Conservation (phyloP, 805 yeast species). For the Starmerella floris region DNA sequence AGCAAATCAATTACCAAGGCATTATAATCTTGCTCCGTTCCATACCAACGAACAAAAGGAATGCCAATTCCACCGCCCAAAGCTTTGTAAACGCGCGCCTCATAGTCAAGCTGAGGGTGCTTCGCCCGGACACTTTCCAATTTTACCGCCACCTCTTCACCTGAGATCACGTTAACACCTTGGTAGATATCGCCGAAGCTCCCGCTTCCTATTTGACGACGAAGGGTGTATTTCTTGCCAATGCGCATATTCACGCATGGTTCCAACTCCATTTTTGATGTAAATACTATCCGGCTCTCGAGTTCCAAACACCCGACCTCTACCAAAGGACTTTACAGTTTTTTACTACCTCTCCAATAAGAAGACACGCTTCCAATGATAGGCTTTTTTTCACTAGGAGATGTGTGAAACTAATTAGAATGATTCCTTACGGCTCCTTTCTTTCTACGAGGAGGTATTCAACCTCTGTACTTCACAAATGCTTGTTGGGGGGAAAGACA, state of each 20-base stretch:
- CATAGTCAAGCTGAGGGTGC: conserved; percentile 95
- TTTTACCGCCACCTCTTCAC: conserved; percentile 96
- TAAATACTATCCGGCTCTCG: no score
- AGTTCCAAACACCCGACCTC: no score
- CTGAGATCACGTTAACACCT: conserved; percentile 79
- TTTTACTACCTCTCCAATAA: no score
- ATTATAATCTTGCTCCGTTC: conserved; percentile 89
- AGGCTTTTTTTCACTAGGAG: no score
- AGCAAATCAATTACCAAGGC: conserved; percentile 93
- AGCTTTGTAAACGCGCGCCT: conserved; percentile 89
- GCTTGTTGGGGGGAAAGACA: no score
- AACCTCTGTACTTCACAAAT: no score
- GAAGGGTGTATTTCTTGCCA: conserved; percentile 91
- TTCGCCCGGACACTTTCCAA: conserved; percentile 79
- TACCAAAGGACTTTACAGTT: no score
- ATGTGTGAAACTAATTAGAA: no score
- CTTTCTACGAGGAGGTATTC: no score
- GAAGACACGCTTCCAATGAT: no score
- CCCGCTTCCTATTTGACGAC: conserved; percentile 94
- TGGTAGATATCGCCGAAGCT: conserved; percentile 95
- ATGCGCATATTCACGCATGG: conserved; percentile 41
- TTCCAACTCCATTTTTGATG: conserved; percentile 31
- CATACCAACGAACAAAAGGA: conserved; percentile 94
- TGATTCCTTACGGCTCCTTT: no score
- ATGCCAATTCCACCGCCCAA: conserved; percentile 94